Base-by-base conservation (phyloP, 164 flowering plant genomes). In the Stephania cephalantha region DNA sequence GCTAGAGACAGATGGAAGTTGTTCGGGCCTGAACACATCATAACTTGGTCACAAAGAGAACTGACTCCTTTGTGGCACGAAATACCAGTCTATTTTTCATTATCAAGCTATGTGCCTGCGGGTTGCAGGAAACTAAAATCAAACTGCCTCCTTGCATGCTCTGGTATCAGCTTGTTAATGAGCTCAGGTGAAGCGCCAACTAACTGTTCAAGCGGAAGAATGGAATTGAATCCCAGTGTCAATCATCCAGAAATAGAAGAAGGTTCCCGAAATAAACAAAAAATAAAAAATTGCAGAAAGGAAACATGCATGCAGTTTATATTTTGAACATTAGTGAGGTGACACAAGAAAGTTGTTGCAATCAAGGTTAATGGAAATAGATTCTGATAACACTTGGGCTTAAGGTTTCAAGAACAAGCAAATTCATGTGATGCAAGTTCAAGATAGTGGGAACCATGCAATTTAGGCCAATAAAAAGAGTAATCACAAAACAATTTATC, bases 141-240 rank as follows among this genome's bases (percentile, higher is more conserved):
- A 53, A 42, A 71, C 75, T 90, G 97, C 80, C 91, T 81, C 71
- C 90, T 83, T 73, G 88, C 84, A 58, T 93, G 90, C 72, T 95
- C 98, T 1, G 97, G 98, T 74, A 93, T 84, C 67, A 95, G 82
- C 87, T 84, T 89, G 82, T 80, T 87, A 29, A 93, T 86, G 61
- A 95, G 89, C 78, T 95, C 97, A 0, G 89, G 89, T 18, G 97
- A 89, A 69, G 90, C 91, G 77, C 95, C 95, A 70, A 86, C 52
- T 64, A 95, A 84, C 98, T 95, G 88, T 30, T 78, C 46, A 53
- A 46, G 74, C 7, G 45, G 9, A 68, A 42, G n/a, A 63, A 25
- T 70, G 64, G 48, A 45, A 15, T 18, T 69, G 30, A 58, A 20
- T 25, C 42, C 9, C n/a, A 20, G 70, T 12, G 44, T 7, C 22